These are phyloP conservation scores for Metarhizium humberi DNA, from an alignment of 2,329 filamentous ascomycete species.

Conservation along the genomic window DNA sequence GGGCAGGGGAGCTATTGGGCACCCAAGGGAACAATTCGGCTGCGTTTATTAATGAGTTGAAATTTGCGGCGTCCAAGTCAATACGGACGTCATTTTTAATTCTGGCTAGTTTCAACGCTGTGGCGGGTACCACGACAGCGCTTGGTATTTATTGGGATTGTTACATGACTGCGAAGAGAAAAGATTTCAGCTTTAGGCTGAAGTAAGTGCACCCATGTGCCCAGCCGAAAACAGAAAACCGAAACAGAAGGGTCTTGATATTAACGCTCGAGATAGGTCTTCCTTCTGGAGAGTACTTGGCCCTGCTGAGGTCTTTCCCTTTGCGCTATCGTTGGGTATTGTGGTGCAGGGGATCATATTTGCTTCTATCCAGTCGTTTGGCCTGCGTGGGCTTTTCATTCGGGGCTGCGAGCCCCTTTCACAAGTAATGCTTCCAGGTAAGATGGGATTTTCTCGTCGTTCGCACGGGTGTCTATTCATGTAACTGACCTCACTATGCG, in stretches of 20 bases:
- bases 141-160: conserved; percentile 48
- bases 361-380: conserved; percentile 45
- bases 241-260: background rate
- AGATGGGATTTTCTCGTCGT: conserved; percentile 6
- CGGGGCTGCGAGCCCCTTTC: conserved; percentile 44
- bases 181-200: conserved; percentile 28
- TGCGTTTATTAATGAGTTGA: conserved; percentile 39
- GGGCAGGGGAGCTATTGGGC: conserved; percentile 13
- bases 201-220: conserved; percentile 22
- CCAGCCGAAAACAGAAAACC: background rate
- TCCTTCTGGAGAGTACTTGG: conserved; percentile 34
- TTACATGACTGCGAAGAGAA: conserved; percentile 35
- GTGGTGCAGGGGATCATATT: conserved; percentile 49
- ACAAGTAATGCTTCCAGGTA: conserved; percentile 52
- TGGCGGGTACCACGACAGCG: conserved; percentile 47
- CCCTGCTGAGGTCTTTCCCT: conserved; percentile 41
- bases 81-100: conserved; percentile 53
- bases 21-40: conserved; percentile 32
- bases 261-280: conserved; percentile 16
- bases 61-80: conserved; percentile 44
- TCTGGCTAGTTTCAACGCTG: conserved; percentile 50
- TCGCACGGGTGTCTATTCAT: background rate
- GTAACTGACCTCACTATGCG: background rate
- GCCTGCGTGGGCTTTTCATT: conserved; percentile 40
- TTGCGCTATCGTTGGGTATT: conserved; percentile 48